phyloP scores from a whole-genome alignment of 1,139 yeast genomes.

The Magnusiomyces paraingens region DNA sequence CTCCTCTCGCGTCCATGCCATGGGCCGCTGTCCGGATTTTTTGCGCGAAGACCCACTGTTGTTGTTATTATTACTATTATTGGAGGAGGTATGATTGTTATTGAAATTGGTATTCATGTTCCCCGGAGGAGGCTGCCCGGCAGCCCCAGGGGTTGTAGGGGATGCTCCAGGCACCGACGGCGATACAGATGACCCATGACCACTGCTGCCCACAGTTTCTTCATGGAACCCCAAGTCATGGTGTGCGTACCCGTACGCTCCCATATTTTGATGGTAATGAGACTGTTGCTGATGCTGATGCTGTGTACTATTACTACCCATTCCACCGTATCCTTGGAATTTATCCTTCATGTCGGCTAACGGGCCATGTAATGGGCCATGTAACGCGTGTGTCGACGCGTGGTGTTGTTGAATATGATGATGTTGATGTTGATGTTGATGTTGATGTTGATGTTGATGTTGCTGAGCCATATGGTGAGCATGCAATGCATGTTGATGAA shows the following conservation, averaged over 20 bases:
- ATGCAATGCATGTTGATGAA: neutral
- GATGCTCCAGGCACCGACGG: too few species aligned
- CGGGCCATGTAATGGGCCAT: too few species aligned
- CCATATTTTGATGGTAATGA: neutral
- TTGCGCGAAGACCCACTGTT: neutral
- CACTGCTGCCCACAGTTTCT: too few species aligned
- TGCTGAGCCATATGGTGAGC: slow-evolving; percentile 4
- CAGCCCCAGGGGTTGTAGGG: too few species aligned
- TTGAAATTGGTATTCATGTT: neutral
- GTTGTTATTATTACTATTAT: slow-evolving; percentile 1
- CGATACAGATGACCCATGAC: too few species aligned
- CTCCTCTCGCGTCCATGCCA: slow-evolving; percentile 26
- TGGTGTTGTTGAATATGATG: too few species aligned
- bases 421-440: slow-evolving; percentile 4
- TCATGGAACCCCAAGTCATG: too few species aligned
- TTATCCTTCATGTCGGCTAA: too few species aligned
- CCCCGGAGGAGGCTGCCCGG: too few species aligned
- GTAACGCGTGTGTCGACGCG: too few species aligned
- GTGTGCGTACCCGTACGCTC: too few species aligned
- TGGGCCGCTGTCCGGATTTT: slow-evolving; percentile 18
- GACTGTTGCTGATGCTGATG: neutral
- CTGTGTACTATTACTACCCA: neutral
- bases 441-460: slow-evolving; percentile 10
- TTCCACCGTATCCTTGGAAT: too few species aligned
- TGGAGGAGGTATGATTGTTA: slow-evolving; percentile 3